Evolutionary conservation across 2,329 filamentous ascomycete species (phyloP).

Genomic region (Trichothecium sympodiale): DNA sequence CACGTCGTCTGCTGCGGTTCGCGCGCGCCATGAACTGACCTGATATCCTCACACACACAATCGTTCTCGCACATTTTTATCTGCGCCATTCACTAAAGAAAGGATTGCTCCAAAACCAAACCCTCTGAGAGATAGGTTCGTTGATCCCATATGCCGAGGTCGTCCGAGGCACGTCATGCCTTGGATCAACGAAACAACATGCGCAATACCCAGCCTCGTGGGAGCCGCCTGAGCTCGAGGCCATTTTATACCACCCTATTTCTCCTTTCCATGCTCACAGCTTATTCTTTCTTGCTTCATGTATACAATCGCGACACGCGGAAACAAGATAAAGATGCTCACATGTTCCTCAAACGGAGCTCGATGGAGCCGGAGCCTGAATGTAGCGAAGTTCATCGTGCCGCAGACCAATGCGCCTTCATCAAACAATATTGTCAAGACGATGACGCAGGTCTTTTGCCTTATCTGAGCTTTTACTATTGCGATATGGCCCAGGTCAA

Average conservation of each 20-base stretch:
- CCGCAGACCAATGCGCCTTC: slow-evolving; percentile 76
- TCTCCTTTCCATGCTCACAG: slow-evolving; percentile 33
- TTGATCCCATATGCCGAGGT: neutral
- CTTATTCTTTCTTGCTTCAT: slow-evolving; percentile 29
- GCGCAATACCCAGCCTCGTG: slow-evolving; percentile 14
- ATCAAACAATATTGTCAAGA: slow-evolving; percentile 72
- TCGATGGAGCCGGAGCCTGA: slow-evolving; percentile 26
- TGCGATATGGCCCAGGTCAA: slow-evolving; percentile 60
- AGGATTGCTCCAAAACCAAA: too few relatives aligned
- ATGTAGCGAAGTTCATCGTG: slow-evolving; percentile 71
- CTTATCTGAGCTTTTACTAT: slow-evolving; percentile 87
- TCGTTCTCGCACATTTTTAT: too few relatives aligned
- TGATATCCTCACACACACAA: too few relatives aligned
- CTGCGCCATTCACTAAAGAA: too few relatives aligned
- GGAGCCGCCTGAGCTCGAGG: slow-evolving; percentile 29
- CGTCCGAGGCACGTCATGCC: slow-evolving; percentile 6
- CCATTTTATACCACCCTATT: slow-evolving; percentile 38
- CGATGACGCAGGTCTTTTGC: slow-evolving; percentile 80
- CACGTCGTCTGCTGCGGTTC: too few relatives aligned
- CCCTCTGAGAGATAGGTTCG: too few relatives aligned
- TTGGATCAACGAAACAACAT: slow-evolving; percentile 12
- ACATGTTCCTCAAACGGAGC: slow-evolving; percentile 14
- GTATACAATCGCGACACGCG: slow-evolving; percentile 7
- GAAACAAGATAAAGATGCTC: slow-evolving; percentile 7
- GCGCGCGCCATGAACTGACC: too few relatives aligned